A percentile compares a stretch with the other conserved stretches of the same genome.
These are phyloP conservation scores for Cyberlindnera americana DNA, from an alignment of 805 yeast species.

Conservation along the genomic window DNA sequence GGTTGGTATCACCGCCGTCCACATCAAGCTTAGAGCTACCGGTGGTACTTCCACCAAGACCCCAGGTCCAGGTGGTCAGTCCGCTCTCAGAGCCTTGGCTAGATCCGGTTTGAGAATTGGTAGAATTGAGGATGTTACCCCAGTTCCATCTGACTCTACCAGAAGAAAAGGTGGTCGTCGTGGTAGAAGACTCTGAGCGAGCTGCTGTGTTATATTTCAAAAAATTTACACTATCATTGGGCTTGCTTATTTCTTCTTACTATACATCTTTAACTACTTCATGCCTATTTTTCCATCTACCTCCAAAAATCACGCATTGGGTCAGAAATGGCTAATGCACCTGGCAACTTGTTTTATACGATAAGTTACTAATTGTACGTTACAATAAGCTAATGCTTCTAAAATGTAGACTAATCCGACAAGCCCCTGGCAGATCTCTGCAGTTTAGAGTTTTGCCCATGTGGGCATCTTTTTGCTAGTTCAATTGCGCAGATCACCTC, in stretches of 20 bases:
- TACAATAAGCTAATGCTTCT: constrained; percentile 18
- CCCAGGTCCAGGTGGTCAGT: constrained; percentile 99
- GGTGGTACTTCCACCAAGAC: constrained; percentile 99
- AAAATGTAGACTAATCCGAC: background rate
- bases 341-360: constrained; percentile 25
- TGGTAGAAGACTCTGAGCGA: constrained; percentile 95
- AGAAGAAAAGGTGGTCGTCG: constrained; percentile 99
- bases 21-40: constrained; percentile 99
- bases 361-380: constrained; percentile 31
- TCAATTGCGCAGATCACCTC: too few species aligned
- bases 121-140: constrained; percentile 99
- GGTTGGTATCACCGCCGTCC: constrained; percentile 99
- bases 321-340: constrained; percentile 8
- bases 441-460: too few species aligned
- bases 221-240: background rate
- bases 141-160: constrained; percentile 99
- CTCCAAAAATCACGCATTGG: constrained; percentile 6
- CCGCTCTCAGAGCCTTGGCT: constrained; percentile 98
- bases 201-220: constrained; percentile 5
- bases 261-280: background rate
- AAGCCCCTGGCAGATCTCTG: too few species aligned
- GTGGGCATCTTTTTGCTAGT: too few species aligned
- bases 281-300: constrained; percentile 2
- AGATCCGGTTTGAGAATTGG: constrained; percentile 99
- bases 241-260: constrained; percentile 10